Evolutionary conservation across 768 basidiomycete species (phyloP).

Genomic region (Gyrodon lividus): DNA sequence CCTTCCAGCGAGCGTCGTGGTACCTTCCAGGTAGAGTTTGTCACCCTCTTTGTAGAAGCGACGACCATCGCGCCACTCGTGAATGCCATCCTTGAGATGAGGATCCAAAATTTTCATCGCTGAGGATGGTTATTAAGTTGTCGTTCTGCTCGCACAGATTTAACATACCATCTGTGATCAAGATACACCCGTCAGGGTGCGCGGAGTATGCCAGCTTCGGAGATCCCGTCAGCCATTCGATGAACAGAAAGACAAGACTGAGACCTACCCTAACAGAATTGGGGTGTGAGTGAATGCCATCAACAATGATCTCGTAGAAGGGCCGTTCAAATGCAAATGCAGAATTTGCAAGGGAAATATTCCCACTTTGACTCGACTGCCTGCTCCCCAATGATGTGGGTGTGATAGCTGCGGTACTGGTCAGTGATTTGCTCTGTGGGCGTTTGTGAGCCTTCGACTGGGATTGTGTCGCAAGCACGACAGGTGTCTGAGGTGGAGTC

Average conservation of each 20-base stretch:
- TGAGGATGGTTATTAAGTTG: conserved; percentile 27
- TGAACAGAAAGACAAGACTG: background rate
- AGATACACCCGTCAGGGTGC: conserved; percentile 80
- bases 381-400: conserved; percentile 14
- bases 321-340: conserved; percentile 64
- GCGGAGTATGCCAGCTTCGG: conserved; percentile 77
- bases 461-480: conserved; percentile 19
- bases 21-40: conserved; percentile 80
- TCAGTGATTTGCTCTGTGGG: background rate
- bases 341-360: conserved; percentile 45
- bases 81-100: conserved; percentile 75
- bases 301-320: conserved; percentile 87
- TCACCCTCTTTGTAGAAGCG: conserved; percentile 80
- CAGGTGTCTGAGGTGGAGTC: conserved; percentile 56
- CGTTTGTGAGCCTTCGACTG: background rate
- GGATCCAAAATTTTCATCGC: conserved; percentile 89
- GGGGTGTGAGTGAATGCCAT: conserved; percentile 89
- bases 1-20: conserved; percentile 88
- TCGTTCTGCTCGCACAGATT: background rate
- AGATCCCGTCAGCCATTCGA: background rate
- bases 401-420: conserved; percentile 6
- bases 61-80: conserved; percentile 86
- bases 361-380: conserved; percentile 40
- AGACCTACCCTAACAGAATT: conserved; percentile 79
- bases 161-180: conserved; percentile 81